These are phyloP conservation scores for Beauveria australis DNA, from an alignment of 2,329 filamentous ascomycete genomes.

Conservation along the genomic window DNA sequence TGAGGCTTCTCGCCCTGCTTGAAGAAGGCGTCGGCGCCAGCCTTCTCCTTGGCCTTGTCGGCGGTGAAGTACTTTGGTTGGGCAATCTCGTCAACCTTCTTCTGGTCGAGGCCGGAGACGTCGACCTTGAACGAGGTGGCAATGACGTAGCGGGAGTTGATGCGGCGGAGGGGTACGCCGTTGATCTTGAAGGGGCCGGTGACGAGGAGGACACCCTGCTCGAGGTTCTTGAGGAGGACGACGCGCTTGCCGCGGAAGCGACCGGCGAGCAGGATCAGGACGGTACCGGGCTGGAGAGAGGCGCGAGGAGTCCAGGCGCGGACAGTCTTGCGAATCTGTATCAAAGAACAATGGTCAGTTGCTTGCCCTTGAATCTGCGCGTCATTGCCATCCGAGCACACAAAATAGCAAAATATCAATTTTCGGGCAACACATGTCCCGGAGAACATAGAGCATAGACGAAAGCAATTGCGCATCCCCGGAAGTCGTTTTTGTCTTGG, in stretches of 20 bases:
- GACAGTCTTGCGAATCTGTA: slow-evolving; percentile 86
- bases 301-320: slow-evolving; percentile 80
- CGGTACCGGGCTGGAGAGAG: slow-evolving; percentile 85
- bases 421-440: slow-evolving; percentile 5
- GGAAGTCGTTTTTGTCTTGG: background rate
- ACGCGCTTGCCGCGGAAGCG: slow-evolving; percentile 99
- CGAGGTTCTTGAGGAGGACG: slow-evolving; percentile 94
- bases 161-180: slow-evolving; percentile 91
- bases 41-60: slow-evolving; percentile 93
- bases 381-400: slow-evolving; percentile 1
- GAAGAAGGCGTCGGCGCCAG: slow-evolving; percentile 97
- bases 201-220: slow-evolving; percentile 96
- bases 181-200: slow-evolving; percentile 99
- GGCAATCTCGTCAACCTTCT: slow-evolving; percentile 76
- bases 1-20: slow-evolving; percentile 97
- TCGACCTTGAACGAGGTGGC: slow-evolving; percentile 81
- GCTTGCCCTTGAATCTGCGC: background rate
- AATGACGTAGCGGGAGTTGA: slow-evolving; percentile 91
- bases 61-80: slow-evolving; percentile 88
- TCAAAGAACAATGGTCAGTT: slow-evolving; percentile 16
- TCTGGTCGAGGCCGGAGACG: slow-evolving; percentile 75
- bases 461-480: background rate
- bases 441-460: background rate
- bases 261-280: slow-evolving; percentile 98
- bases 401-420: slow-evolving; percentile 8